These are phyloP conservation scores for Prunus mongolica DNA, from an alignment of 306 rosid species.

Conservation along the genomic window DNA sequence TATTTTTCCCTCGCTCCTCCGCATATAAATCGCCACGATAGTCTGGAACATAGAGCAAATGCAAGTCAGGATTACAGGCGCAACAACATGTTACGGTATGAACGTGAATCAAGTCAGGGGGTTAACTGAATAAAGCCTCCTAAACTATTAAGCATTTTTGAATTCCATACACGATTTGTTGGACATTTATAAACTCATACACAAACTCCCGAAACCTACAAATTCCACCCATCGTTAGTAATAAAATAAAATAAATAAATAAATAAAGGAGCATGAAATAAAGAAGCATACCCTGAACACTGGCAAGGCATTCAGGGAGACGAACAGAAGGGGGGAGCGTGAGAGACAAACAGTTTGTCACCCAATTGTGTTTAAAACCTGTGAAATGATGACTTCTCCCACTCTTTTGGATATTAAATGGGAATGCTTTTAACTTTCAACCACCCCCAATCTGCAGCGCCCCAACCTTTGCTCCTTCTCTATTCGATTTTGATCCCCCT, in stretches of 20 bases:
- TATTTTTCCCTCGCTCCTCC: constrained; percentile 30
- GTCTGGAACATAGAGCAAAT: constrained; percentile 21
- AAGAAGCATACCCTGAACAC: constrained; percentile 67
- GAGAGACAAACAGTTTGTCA: constrained; percentile 33
- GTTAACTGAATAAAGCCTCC: too few species aligned
- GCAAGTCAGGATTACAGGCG: too few species aligned
- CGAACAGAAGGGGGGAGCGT: constrained; percentile 81
- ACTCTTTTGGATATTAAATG: background rate
- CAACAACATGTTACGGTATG: too few species aligned
- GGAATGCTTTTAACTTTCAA: background rate
- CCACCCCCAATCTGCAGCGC: constrained; percentile 11
- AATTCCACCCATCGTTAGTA: too few species aligned
- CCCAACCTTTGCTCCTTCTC: background rate
- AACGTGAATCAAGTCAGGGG: too few species aligned
- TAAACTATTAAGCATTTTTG: too few species aligned
- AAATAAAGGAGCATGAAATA: background rate
- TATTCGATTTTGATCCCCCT: background rate
- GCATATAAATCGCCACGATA: constrained; percentile 28
- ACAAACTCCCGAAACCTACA: too few species aligned
- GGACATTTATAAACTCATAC: too few species aligned
- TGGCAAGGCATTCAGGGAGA: constrained; percentile 88
- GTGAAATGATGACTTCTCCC: background rate
- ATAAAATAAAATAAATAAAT: background rate
- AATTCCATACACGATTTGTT: too few species aligned
- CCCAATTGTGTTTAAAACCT: constrained; percentile 1